A percentile compares a stretch with the other conserved stretches of the same genome.
phyloP scores from a whole-genome alignment of 768 basidiomycete genomes.

The Leccinum longicurvipes region DNA sequence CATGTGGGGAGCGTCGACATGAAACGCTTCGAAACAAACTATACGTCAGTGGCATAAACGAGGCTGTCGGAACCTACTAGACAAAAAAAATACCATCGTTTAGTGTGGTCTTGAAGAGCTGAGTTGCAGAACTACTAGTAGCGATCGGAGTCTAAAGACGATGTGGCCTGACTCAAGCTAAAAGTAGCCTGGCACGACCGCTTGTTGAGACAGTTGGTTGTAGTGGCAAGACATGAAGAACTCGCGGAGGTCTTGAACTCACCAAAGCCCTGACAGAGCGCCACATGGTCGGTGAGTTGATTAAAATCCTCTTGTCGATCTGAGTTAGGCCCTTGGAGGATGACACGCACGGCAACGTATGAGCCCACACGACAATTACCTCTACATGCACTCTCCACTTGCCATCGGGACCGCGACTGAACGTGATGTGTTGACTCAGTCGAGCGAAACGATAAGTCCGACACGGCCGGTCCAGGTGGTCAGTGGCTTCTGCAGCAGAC shows the following conservation, averaged over 20 bases:
- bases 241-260: background rate
- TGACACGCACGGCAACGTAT: background rate
- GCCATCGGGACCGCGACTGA: conserved; percentile 12
- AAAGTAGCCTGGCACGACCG: background rate
- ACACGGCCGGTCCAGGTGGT: background rate
- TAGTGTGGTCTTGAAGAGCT: conserved; percentile 7
- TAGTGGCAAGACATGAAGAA: conserved; percentile 5
- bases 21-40: conserved; percentile 16
- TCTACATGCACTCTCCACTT: background rate
- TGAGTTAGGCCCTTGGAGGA: background rate
- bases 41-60: conserved; percentile 18
- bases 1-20: conserved; percentile 24
- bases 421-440: background rate
- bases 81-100: background rate
- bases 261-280: conserved; percentile 4
- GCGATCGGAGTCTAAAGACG: conserved; percentile 13
- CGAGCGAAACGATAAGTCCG: conserved; percentile 10
- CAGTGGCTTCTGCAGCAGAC: background rate
- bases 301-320: conserved; percentile 13
- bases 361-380: background rate
- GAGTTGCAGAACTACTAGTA: background rate
- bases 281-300: conserved; percentile 18
- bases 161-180: background rate
- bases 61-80: conserved; percentile 4
- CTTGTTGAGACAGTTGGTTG: conserved; percentile 1